These are phyloP conservation scores for Monosporozyma aerobia DNA, from an alignment of 805 yeast species.

Conservation along the genomic window DNA sequence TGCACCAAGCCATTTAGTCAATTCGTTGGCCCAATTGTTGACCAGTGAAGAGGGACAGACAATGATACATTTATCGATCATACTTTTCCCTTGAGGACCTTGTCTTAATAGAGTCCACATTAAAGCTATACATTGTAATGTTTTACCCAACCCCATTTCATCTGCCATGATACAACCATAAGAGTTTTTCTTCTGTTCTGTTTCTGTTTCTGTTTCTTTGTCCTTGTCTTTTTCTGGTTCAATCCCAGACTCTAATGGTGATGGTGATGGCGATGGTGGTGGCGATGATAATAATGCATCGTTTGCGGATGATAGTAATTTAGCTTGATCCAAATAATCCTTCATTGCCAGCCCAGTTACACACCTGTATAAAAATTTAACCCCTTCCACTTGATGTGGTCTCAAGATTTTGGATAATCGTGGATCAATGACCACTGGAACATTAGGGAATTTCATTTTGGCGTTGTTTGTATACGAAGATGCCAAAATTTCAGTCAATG, in stretches of 20 bases:
- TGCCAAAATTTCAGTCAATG: conserved; percentile 62
- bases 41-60: conserved; percentile 95
- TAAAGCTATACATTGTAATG: conserved; percentile 78
- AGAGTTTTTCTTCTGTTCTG: conserved; percentile 23
- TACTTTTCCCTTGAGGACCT: conserved; percentile 70
- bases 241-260: neutral
- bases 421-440: conserved; percentile 95
- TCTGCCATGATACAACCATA: conserved; percentile 98
- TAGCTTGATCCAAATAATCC: conserved; percentile 25
- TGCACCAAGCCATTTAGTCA: conserved; percentile 89
- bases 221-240: neutral
- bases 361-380: conserved; percentile 80
- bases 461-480: conserved; percentile 34
- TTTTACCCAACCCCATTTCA: conserved; percentile 92
- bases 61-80: conserved; percentile 82
- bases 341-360: conserved; percentile 68
- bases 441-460: conserved; percentile 57
- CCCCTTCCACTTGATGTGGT: conserved; percentile 97
- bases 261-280: neutral
- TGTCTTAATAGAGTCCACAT: conserved; percentile 90
- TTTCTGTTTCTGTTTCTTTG: neutral
- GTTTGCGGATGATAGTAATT: conserved; percentile 3
- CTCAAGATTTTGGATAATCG: conserved; percentile 70
- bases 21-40: conserved; percentile 94
- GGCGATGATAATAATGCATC: neutral